Conservation (phyloP, 2,329 filamentous ascomycete species). For the Harringtonia aguacate region DNA sequence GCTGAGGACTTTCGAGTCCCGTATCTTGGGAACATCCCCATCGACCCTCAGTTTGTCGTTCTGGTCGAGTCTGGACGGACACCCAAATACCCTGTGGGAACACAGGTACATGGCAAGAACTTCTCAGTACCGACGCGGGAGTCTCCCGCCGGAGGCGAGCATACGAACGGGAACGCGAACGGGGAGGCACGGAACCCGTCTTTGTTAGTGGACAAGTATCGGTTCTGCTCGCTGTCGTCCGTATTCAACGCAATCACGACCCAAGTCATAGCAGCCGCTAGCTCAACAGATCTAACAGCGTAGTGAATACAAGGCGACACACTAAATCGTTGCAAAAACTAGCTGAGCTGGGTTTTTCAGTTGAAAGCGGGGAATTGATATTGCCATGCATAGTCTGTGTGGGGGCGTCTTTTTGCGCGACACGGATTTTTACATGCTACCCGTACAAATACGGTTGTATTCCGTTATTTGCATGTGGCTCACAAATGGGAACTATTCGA, state of each 20-base stretch:
- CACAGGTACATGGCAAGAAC: slow-evolving; percentile 46
- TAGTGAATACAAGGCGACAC: too few relatives aligned
- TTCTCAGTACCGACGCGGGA: slow-evolving; percentile 24
- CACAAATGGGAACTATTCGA: too few relatives aligned
- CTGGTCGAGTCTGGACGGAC: slow-evolving; percentile 64
- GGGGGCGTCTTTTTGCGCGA: too few relatives aligned
- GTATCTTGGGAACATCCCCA: slow-evolving; percentile 79
- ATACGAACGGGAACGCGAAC: slow-evolving; percentile 23
- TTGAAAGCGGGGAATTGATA: too few relatives aligned
- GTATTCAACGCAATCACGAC: slow-evolving; percentile 57
- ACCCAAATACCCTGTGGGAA: slow-evolving; percentile 61
- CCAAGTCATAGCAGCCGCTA: slow-evolving; percentile 29
- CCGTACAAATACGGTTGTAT: too few relatives aligned
- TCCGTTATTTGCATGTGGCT: too few relatives aligned
- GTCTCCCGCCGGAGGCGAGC: slow-evolving; percentile 13
- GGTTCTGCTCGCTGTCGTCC: slow-evolving; percentile 56
- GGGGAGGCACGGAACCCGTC: slow-evolving; percentile 10
- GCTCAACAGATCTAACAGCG: neutral
- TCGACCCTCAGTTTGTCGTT: slow-evolving; percentile 85
- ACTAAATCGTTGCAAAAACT: too few relatives aligned
- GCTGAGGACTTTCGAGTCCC: slow-evolving; percentile 72
- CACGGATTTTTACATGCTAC: too few relatives aligned
- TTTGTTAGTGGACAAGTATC: slow-evolving; percentile 60
- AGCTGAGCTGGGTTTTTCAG: too few relatives aligned
- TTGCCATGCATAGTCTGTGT: too few relatives aligned